Base-by-base conservation (phyloP, 257 asterid genomes). In the Agastache rugosa region DNA sequence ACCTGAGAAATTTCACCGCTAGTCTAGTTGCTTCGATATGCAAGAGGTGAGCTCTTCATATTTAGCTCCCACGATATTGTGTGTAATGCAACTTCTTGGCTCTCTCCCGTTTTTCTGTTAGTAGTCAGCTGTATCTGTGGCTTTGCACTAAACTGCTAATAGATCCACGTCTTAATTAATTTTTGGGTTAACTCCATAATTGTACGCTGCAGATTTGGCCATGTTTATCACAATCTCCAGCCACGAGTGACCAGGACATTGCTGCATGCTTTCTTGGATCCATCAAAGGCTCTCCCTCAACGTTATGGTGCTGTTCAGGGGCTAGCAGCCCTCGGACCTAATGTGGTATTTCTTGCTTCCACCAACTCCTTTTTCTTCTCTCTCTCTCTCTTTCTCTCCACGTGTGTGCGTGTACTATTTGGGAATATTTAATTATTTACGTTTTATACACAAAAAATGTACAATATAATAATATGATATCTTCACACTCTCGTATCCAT, bases 271-370 rank as follows among this genome's bases (percentile, higher is more conserved):
- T 91, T 92, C 84, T 55, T 95, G 86, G 98, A 95, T 77, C 98
- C 98, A 23, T 82, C 86, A 29, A 95, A 89, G 85, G 82, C 98
- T 71, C 85, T 90, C 41, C 94, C 97, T 79, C 99, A 95, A 82
- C 99, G 91, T 84, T 95, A 84, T 84, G 99, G 99, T 74, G 99
- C 98, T 77, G 89, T 95, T 74, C 98, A 89, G 78, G 99, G 99
- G 56, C 85, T 95, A 78, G 89, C 96, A 58, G 87, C 96, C 81
- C 96, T 95, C 55, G 99, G 99, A 72, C 85, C 98, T 61, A 88
- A 81, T 75, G 98, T 92, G 98, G 99, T 95, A 89, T 56, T 17
- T 77, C 47, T 64, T 62, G 31, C 53, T 80, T 72, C 66, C 69
- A 25, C 22, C 6, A 41, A 20, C 39, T 35, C 27, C 69, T 37